These are phyloP conservation scores for Pichia thaimueangensis DNA, from an alignment of 805 yeast species.

Conservation along the genomic window DNA sequence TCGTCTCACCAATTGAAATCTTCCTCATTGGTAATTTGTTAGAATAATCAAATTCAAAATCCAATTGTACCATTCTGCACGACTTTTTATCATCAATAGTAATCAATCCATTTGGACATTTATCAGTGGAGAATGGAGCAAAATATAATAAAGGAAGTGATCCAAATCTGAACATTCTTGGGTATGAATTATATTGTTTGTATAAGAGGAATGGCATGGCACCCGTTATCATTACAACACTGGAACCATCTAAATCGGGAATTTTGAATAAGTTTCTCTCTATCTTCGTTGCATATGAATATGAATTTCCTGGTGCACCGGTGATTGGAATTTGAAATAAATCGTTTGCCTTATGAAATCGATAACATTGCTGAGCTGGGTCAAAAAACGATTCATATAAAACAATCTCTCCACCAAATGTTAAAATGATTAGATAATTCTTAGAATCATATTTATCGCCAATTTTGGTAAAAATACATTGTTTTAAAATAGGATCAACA, in stretches of 20 bases:
- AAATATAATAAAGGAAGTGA: slow-evolving; percentile 61
- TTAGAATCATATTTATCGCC: slow-evolving; percentile 53
- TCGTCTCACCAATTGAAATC: slow-evolving; percentile 49
- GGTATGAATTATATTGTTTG: slow-evolving; percentile 57
- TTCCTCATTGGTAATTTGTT: slow-evolving; percentile 54
- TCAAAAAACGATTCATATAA: slow-evolving; percentile 55
- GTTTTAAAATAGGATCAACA: slow-evolving; percentile 72
- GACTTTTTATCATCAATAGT: slow-evolving; percentile 64
- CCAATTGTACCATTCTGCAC: slow-evolving; percentile 54
- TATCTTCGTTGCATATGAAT: slow-evolving; percentile 57
- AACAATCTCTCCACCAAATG: slow-evolving; percentile 75
- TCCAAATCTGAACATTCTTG: slow-evolving; percentile 62
- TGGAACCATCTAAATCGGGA: slow-evolving; percentile 49
- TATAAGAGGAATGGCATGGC: slow-evolving; percentile 60
- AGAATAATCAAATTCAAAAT: slow-evolving; percentile 43
- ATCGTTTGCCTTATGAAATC: slow-evolving; percentile 39
- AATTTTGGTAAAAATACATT: slow-evolving; percentile 52
- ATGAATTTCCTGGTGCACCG: slow-evolving; percentile 79
- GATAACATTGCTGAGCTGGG: slow-evolving; percentile 31
- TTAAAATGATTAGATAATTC: slow-evolving; percentile 63
- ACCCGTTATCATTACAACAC: slow-evolving; percentile 67
- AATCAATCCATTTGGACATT: slow-evolving; percentile 47
- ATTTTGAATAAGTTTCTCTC: slow-evolving; percentile 63
- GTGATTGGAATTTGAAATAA: slow-evolving; percentile 42
- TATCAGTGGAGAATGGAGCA: slow-evolving; percentile 39